Base-by-base conservation (phyloP, 2,329 filamentous ascomycete genomes). In the Dactylellina cionopaga region DNA sequence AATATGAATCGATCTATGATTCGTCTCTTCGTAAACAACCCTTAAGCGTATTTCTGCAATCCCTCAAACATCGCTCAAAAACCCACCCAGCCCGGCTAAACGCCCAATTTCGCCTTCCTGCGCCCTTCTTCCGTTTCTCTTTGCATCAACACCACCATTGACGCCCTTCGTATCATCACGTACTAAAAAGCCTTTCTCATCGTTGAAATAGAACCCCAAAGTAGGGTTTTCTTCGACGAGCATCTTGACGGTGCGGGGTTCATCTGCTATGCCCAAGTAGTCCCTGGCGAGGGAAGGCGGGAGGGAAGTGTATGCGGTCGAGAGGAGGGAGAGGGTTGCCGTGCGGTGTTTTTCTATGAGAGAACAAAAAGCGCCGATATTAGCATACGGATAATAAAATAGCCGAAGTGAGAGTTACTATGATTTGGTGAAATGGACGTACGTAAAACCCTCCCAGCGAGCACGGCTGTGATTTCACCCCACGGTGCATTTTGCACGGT, bases 91-190 rank as follows among this genome's bases (percentile, higher is more conserved):
- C 11, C 62, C 73, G 4, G 75, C 75, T 35, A 77, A 54, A 35
- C 74, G 70, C 13, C 71, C 72, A 17, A 77, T 76, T 31, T 82
- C 35, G 75, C 84, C 33, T 77, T 84, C 27, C 78, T 84, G 22
- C 81, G 81, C 22, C 78, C 79, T 11, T 81, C 81, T 2, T 79
- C 80, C 0, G 74, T 79, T 6, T 76, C 83, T 3, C 81, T 79
- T 5, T 79, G 83, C 41, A 81, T 81, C 75, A 62, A 84, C 74
- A 82, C 84, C 75, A 77, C 79, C 79, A 4, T 82, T 81, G 1
- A 76, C 79, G 0, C 84, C 82, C 76, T 83, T 82, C 0, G 80
- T 81, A 1, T n/a, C n/a, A 77, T 80, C 35, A 19, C n/a, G 80
- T 56, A 35, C 80, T 75, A 77, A 33, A 22, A 77, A 64, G 5